Conservation (phyloP, 2,329 filamentous ascomycete genomes). For the Xylariaceae sp. region DNA sequence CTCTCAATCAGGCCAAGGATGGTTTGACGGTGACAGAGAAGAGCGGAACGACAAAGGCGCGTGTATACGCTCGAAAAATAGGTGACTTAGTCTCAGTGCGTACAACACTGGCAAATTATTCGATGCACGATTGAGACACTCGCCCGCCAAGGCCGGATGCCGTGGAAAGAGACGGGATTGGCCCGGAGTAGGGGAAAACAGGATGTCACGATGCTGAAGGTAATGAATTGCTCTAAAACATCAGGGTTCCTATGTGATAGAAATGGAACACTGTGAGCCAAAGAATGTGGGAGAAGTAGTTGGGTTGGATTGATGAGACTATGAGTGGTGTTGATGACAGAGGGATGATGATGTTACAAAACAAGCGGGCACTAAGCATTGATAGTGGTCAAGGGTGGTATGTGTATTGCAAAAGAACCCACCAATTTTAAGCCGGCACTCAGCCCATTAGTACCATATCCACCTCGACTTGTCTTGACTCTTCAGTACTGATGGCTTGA, state of each 20-base stretch:
- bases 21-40: neutral
- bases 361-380: neutral
- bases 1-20: slow-evolving; percentile 14
- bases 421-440: no score
- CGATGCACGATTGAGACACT: slow-evolving; percentile 20
- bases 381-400: no score
- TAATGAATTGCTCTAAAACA: slow-evolving; percentile 5
- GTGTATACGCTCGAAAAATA: slow-evolving; percentile 4
- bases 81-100: neutral
- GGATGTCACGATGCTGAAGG: slow-evolving; percentile 1
- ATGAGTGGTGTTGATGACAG: slow-evolving; percentile 16
- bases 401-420: no score
- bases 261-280: slow-evolving; percentile 1
- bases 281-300: slow-evolving; percentile 11
- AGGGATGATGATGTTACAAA: slow-evolving; percentile 16
- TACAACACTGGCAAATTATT: slow-evolving; percentile 15
- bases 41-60: slow-evolving; percentile 7
- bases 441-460: no score
- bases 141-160: slow-evolving; percentile 10
- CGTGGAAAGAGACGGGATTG: slow-evolving; percentile 6
- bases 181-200: slow-evolving; percentile 7
- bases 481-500: no score
- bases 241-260: neutral
- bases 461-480: no score
- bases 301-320: slow-evolving; percentile 14